Conservation (phyloP, 2,329 filamentous ascomycete genomes). For the Aspergillus calidoustus region DNA sequence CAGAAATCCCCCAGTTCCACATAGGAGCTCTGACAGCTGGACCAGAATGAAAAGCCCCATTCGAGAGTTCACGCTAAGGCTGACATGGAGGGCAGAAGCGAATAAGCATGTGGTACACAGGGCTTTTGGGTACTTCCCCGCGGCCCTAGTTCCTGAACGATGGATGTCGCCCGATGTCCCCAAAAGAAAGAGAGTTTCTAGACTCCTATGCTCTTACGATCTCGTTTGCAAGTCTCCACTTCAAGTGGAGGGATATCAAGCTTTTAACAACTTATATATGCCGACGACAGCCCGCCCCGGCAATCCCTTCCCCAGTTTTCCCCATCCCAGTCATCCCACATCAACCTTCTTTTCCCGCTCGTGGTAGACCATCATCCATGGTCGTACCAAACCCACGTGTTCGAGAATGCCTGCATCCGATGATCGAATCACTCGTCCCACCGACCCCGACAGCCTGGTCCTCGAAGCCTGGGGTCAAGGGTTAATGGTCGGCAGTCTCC, state of each 20-base stretch:
- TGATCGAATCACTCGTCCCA: slow-evolving; percentile 27
- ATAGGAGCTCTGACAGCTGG: background rate
- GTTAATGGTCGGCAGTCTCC: slow-evolving; percentile 53
- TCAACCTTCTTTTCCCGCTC: background rate
- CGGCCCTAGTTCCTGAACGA: background rate
- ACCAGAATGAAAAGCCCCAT: background rate
- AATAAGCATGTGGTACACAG: background rate
- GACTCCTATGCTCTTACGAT: background rate
- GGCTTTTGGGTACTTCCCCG: background rate
- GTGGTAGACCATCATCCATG: slow-evolving; percentile 2
- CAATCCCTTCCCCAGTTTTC: background rate
- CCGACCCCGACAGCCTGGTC: slow-evolving; percentile 40
- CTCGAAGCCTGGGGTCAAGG: slow-evolving; percentile 56
- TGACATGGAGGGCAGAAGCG: background rate
- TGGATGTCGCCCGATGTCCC: background rate
- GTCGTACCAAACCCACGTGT: slow-evolving; percentile 8
- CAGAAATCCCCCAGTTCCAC: background rate
- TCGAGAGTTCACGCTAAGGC: background rate
- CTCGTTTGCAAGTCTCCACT: background rate
- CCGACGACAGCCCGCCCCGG: background rate
- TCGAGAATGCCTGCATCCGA: slow-evolving; percentile 5
- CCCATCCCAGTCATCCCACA: background rate
- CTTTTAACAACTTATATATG: background rate
- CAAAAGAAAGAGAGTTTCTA: background rate
- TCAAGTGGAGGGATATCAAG: background rate